These are phyloP conservation scores for Coemansia sp. DNA, from an alignment of 371 early-diverging fungal species.

Conservation along the genomic window DNA sequence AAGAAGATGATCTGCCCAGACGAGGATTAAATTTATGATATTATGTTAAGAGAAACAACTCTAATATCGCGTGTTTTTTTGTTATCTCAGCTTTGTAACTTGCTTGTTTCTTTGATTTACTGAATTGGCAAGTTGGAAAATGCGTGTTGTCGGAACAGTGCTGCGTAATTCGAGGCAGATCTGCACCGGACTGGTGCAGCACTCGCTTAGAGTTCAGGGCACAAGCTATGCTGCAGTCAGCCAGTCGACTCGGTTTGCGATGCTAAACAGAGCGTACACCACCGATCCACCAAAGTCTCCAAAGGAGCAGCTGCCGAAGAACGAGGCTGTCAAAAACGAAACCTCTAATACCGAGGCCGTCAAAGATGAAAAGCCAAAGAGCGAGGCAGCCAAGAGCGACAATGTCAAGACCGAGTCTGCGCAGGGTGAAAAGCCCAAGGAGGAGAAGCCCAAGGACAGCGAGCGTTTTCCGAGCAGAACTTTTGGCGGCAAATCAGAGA, in stretches of 20 bases:
- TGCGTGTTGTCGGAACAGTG: slow-evolving; percentile 28
- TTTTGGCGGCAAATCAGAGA: background rate
- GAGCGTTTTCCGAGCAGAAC: slow-evolving; percentile 10
- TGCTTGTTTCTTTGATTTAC: background rate
- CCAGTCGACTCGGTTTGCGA: background rate
- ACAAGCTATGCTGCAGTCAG: background rate
- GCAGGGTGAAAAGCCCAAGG: background rate
- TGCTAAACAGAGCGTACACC: slow-evolving; percentile 16
- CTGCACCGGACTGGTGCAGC: background rate
- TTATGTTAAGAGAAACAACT: background rate
- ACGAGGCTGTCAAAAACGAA: background rate
- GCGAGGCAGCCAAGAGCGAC: background rate
- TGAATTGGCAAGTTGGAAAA: slow-evolving; percentile 3
- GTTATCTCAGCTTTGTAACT: background rate
- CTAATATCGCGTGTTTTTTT: background rate
- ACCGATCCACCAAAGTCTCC: slow-evolving; percentile 19
- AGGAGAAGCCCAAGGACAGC: slow-evolving; percentile 4
- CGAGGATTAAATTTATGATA: slow-evolving; percentile 4
- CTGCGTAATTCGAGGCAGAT: slow-evolving; percentile 1
- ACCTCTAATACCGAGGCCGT: background rate
- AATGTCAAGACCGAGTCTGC: no score
- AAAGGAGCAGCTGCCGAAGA: slow-evolving; percentile 5
- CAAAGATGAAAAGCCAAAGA: no score
- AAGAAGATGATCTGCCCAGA: slow-evolving; percentile 53
- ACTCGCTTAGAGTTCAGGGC: background rate